Evolutionary conservation across 768 basidiomycete species (phyloP), one percentile per base, ranked within the genome.

Genomic region (Mycena leptocephala): DNA sequence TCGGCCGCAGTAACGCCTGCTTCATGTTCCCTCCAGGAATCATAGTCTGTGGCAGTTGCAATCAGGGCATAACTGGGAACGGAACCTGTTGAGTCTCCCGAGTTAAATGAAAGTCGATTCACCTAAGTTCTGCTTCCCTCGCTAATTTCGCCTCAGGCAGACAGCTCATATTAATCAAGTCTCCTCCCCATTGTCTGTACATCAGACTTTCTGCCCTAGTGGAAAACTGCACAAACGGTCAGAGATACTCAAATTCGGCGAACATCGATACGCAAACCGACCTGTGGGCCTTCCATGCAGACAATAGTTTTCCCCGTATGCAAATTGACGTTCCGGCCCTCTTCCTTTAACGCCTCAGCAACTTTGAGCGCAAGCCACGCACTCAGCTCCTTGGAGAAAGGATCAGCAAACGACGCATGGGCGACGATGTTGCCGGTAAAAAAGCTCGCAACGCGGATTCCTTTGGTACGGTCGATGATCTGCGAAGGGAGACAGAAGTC

Each of bases 391-490:
- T 84, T 83, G 76, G 94, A 93, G 84, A 97, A 97, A 7, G 97
- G 97, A 77, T 98, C 97, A 6, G 97, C 97, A 82, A 99, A 99
- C 83, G 94, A 92, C 24, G 96, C 93, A 82, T 99, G 98, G 2
- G 95, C 97, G 70, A 99, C 97, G 80, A 98, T 84, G 30, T 55
- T 68, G 73, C 87, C 89, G 24, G 92, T 92, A 83, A 99, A 99
- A 88, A 95, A 99, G 26, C 93, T 95, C 5, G 93, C 89, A 0
- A 94, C 93, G 18, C 98, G 92, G 58, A 98, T 88, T 8, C 97
- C 96, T 86, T 99, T 99, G 30, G 97, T 99, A 63, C 98, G 92
- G 84, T 99, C 97, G 84, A 99, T 99, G 86, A 99, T 95, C 84
- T 99, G 97, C 35, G 90, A 89, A 1, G 97, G 97, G 55, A 99